phyloP scores from a whole-genome alignment of 495 filamentous ascomycete genomes.

The Podospora pseudoanserina region DNA sequence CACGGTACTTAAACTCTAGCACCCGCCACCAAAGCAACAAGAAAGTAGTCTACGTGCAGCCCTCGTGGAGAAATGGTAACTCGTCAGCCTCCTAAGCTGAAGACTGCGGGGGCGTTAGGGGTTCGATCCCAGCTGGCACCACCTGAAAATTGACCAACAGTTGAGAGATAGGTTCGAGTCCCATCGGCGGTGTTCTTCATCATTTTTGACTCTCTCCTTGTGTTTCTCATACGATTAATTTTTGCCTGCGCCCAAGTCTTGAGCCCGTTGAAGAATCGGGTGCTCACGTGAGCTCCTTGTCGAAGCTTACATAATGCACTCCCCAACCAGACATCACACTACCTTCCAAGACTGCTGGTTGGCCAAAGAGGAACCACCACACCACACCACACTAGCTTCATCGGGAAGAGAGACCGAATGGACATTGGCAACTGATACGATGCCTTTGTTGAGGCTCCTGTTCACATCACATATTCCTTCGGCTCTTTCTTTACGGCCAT shows the following conservation, averaged over 20 bases:
- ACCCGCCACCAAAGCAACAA: neutral
- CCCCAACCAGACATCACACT: neutral
- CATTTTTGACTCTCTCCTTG: neutral
- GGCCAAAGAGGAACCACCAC: too few species aligned
- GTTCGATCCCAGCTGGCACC: neutral
- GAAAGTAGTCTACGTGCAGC: neutral
- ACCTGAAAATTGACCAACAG: neutral
- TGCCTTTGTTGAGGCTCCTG: neutral
- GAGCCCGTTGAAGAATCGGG: neutral
- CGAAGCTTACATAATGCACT: neutral
- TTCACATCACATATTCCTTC: neutral
- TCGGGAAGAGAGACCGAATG: neutral
- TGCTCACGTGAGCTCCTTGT: neutral
- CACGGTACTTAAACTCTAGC: neutral
- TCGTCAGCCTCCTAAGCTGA: slow-evolving; percentile 11
- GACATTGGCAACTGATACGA: neutral
- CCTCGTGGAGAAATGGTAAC: neutral
- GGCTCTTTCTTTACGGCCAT: neutral
- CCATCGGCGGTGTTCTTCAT: neutral
- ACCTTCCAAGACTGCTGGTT: too few species aligned
- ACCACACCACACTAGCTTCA: neutral
- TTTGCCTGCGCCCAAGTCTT: neutral
- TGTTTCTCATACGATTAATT: neutral
- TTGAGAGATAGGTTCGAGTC: slow-evolving; percentile 4
- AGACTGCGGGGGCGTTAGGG: neutral